Evolutionary conservation across 169 alveolate species (phyloP).

Genomic region (Plasmodium vinckei): DNA sequence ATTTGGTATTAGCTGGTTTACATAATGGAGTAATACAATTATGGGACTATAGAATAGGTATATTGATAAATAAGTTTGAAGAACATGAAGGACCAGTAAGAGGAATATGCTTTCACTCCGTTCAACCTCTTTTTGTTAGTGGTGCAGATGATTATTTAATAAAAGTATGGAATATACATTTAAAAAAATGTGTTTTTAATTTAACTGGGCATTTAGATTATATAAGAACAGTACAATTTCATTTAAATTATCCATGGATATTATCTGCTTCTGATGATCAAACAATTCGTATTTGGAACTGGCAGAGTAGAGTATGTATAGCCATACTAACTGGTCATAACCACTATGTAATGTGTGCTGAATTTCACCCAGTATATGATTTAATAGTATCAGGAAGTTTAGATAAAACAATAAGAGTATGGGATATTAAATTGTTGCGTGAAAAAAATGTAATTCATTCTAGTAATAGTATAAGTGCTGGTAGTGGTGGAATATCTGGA

Average conservation of each 20-base stretch:
- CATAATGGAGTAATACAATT: slow-evolving; percentile 96
- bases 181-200: slow-evolving; percentile 93
- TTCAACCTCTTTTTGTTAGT: slow-evolving; percentile 95
- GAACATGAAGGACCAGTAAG: slow-evolving; percentile 98
- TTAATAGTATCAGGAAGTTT: slow-evolving; percentile 93
- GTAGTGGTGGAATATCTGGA: background rate
- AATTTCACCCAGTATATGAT: slow-evolving; percentile 95
- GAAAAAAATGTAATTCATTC: slow-evolving; percentile 90
- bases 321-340: slow-evolving; percentile 95
- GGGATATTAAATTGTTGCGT: slow-evolving; percentile 95
- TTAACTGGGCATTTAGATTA: slow-evolving; percentile 96
- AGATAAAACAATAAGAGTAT: slow-evolving; percentile 95
- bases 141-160: slow-evolving; percentile 98
- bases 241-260: slow-evolving; percentile 96
- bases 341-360: slow-evolving; percentile 97
- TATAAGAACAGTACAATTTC: slow-evolving; percentile 96
- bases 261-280: slow-evolving; percentile 96
- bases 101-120: slow-evolving; percentile 94
- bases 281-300: slow-evolving; percentile 97
- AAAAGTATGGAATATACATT: slow-evolving; percentile 95
- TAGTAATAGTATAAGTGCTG: slow-evolving; percentile 2
- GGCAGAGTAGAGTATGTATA: slow-evolving; percentile 94
- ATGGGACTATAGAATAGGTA: slow-evolving; percentile 93
- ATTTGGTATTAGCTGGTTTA: slow-evolving; percentile 93
- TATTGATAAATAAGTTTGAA: slow-evolving; percentile 88